Evolutionary conservation across 805 yeast genomes (phyloP).

Genomic region (Zygosaccharomyces pseudorouxii): DNA sequence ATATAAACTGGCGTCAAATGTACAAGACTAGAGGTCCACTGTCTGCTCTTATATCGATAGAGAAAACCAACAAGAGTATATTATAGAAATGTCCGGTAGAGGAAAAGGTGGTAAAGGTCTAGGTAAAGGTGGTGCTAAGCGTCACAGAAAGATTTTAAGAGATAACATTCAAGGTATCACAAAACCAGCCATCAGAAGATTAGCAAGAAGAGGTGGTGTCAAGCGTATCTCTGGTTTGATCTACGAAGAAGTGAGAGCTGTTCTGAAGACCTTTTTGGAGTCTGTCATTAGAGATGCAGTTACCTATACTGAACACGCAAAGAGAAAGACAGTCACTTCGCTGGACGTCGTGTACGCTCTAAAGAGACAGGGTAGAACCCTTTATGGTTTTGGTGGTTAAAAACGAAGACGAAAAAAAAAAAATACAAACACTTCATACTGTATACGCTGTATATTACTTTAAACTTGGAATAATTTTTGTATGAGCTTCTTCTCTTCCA

Average conservation of each 20-base stretch:
- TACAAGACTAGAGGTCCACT: background rate
- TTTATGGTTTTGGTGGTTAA: slow-evolving; percentile 99
- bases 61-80: slow-evolving; percentile 12
- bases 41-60: background rate
- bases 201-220: slow-evolving; percentile 99
- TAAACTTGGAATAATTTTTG: slow-evolving; percentile 5
- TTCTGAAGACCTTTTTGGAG: slow-evolving; percentile 91
- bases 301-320: slow-evolving; percentile 99
- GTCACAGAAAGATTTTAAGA: slow-evolving; percentile 99
- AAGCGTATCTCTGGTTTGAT: slow-evolving; percentile 99
- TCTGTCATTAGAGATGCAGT: slow-evolving; percentile 98
- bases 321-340: slow-evolving; percentile 99
- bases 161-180: slow-evolving; percentile 99
- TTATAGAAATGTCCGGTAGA: slow-evolving; percentile 84
- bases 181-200: slow-evolving; percentile 99
- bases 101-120: slow-evolving; percentile 99
- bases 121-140: slow-evolving; percentile 99
- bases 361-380: slow-evolving; percentile 99
- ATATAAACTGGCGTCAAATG: background rate
- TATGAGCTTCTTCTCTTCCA: slow-evolving; percentile 7
- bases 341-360: slow-evolving; percentile 98
- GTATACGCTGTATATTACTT: slow-evolving; percentile 1
- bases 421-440: slow-evolving; percentile 1
- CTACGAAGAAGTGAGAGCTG: slow-evolving; percentile 98
- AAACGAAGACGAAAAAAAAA: background rate